These are phyloP conservation scores for Globisporangium emineosum DNA, from an alignment of 352 stramenopile species.

Conservation along the genomic window DNA sequence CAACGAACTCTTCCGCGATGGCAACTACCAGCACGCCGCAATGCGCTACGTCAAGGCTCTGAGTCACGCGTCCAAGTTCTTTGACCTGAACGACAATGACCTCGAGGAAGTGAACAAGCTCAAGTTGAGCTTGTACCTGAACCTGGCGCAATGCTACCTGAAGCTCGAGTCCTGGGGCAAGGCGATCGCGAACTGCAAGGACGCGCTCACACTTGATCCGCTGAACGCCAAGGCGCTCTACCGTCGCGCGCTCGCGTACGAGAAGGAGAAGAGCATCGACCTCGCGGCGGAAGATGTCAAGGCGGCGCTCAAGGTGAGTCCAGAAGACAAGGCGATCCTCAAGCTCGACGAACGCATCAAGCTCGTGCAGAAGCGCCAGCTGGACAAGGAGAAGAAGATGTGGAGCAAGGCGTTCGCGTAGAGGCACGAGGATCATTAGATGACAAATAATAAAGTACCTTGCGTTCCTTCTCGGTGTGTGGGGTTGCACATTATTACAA, in stretches of 20 bases:
- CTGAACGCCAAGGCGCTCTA: constrained; percentile 87
- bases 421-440: not conserved
- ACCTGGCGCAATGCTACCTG: constrained; percentile 91
- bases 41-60: constrained; percentile 91
- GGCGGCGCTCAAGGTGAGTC: constrained; percentile 43
- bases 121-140: constrained; percentile 91
- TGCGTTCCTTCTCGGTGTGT: not conserved
- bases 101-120: constrained; percentile 85
- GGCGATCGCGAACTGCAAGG: constrained; percentile 82
- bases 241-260: constrained; percentile 77
- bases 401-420: constrained; percentile 83
- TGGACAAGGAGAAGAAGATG: constrained; percentile 91
- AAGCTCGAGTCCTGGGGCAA: constrained; percentile 91
- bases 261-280: constrained; percentile 87
- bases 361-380: constrained; percentile 60
- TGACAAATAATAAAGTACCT: constrained; percentile 2
- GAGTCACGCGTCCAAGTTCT: constrained; percentile 90
- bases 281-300: constrained; percentile 61
- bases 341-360: constrained; percentile 77
- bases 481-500: not conserved
- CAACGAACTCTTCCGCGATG: constrained; percentile 91
- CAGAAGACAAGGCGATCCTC: constrained; percentile 75
- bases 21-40: constrained; percentile 87
- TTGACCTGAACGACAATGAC: constrained; percentile 83
- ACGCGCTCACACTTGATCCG: constrained; percentile 72